Conservation (phyloP, 352 stramenopile species). For the Phytophthora capsici region DNA sequence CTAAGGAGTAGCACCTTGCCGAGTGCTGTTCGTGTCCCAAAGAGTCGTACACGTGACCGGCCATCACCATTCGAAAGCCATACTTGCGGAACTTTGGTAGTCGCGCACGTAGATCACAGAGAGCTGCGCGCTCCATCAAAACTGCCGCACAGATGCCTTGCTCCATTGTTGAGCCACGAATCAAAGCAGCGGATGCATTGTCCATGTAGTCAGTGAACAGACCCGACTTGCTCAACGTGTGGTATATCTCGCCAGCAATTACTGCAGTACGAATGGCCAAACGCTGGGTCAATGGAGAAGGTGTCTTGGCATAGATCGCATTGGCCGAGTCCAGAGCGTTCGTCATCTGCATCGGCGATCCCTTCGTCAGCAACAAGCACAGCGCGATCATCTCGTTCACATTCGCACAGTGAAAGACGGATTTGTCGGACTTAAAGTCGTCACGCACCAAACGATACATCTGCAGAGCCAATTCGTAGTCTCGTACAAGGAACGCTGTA, state of each 20-base stretch:
- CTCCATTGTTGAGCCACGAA: constrained; percentile 86
- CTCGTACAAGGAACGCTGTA: constrained; percentile 89
- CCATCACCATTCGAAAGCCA: constrained; percentile 91
- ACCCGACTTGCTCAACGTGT: constrained; percentile 70
- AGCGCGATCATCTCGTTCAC: constrained; percentile 91
- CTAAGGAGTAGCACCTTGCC: constrained; percentile 81
- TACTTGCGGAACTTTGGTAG: constrained; percentile 88
- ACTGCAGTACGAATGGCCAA: constrained; percentile 72
- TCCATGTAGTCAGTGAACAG: constrained; percentile 91
- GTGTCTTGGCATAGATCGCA: constrained; percentile 69
- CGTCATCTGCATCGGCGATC: constrained; percentile 84
- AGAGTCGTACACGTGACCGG: constrained; percentile 83
- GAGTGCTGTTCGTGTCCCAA: constrained; percentile 76
- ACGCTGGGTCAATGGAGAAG: constrained; percentile 50
- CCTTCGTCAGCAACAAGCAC: constrained; percentile 79
- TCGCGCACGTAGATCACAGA: constrained; percentile 78
- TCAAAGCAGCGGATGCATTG: constrained; percentile 79
- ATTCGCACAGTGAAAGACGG: constrained; percentile 79
- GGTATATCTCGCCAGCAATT: constrained; percentile 85
- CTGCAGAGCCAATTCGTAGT: constrained; percentile 90
- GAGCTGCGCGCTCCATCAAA: constrained; percentile 77
- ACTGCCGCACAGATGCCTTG: constrained; percentile 86
- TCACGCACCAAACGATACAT: constrained; percentile 92
- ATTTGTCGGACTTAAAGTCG: constrained; percentile 92
- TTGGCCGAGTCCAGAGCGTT: constrained; percentile 79